phyloP scores from a whole-genome alignment of 2,329 filamentous ascomycete species.

The Phoma herbarum region DNA sequence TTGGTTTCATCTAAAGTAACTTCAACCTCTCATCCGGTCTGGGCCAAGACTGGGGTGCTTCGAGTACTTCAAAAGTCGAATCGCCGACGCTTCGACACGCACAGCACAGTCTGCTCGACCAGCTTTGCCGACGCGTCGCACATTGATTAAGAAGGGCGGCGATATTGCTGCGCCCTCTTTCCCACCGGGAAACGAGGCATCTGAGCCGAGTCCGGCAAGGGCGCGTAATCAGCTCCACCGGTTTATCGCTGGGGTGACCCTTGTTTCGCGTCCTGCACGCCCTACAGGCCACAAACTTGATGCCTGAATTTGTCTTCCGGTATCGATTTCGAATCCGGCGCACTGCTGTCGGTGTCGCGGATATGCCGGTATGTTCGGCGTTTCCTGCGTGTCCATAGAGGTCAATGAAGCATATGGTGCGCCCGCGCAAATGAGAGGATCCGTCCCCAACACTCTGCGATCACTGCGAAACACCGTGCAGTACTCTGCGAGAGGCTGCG shows the following conservation, averaged over 20 bases:
- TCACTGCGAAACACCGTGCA: constrained; percentile 16
- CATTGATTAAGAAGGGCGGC: constrained; percentile 37
- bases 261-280: constrained; percentile 36
- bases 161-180: constrained; percentile 40
- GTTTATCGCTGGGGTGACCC: constrained; percentile 36
- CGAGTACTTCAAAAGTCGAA: neutral
- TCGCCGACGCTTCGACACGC: neutral
- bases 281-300: constrained; percentile 37
- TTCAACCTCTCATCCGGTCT: constrained; percentile 13
- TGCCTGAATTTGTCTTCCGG: constrained; percentile 24
- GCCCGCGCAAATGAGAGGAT: neutral
- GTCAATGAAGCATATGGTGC: constrained; percentile 3
- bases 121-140: constrained; percentile 11
- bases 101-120: neutral
- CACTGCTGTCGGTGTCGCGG: neutral
- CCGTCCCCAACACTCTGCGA: constrained; percentile 1
- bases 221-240: constrained; percentile 39
- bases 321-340: constrained; percentile 1
- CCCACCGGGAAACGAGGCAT: constrained; percentile 31
- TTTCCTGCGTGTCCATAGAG: constrained; percentile 6
- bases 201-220: constrained; percentile 34
- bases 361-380: neutral
- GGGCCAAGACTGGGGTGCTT: constrained; percentile 14
- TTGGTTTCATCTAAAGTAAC: constrained; percentile 21
- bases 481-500: constrained; percentile 21